These are phyloP conservation scores for Phytophthora europaea DNA, from an alignment of 352 stramenopile species.

Conservation along the genomic window DNA sequence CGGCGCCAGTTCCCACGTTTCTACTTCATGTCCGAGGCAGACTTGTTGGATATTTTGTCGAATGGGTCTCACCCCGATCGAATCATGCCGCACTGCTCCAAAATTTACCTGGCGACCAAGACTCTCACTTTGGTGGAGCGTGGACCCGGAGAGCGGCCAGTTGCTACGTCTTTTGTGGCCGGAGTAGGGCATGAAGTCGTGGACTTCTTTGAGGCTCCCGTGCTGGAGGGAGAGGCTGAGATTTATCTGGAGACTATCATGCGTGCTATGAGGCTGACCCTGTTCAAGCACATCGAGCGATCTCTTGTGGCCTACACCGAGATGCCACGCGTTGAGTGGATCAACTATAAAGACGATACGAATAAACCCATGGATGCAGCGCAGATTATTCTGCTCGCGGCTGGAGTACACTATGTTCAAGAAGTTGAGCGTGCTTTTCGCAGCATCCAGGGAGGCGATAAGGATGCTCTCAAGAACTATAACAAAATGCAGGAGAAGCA, in stretches of 20 bases:
- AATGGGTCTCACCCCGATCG: slow-evolving; percentile 95
- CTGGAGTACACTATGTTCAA: slow-evolving; percentile 94
- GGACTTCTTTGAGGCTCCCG: slow-evolving; percentile 92
- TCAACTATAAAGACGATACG: slow-evolving; percentile 94
- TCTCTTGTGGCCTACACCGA: slow-evolving; percentile 93
- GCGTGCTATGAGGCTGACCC: slow-evolving; percentile 93
- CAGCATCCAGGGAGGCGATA: slow-evolving; percentile 79
- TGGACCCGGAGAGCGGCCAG: slow-evolving; percentile 66
- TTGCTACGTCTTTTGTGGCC: slow-evolving; percentile 94
- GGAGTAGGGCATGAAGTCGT: slow-evolving; percentile 95
- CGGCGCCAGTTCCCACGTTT: slow-evolving; percentile 96
- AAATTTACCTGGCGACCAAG: slow-evolving; percentile 97
- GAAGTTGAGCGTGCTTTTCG: slow-evolving; percentile 93
- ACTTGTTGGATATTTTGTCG: slow-evolving; percentile 96
- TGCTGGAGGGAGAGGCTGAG: slow-evolving; percentile 97
- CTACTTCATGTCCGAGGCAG: slow-evolving; percentile 92
- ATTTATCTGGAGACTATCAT: slow-evolving; percentile 98
- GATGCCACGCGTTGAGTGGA: slow-evolving; percentile 95
- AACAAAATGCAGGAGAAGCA: slow-evolving; percentile 94
- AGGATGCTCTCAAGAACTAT: slow-evolving; percentile 92
- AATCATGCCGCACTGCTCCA: slow-evolving; percentile 96
- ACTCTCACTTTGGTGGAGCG: slow-evolving; percentile 88
- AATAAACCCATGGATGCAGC: slow-evolving; percentile 94
- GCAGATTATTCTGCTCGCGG: slow-evolving; percentile 95
- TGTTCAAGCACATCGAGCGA: slow-evolving; percentile 96